Conservation (phyloP, 2,329 filamentous ascomycete species). For the Trichoderma citrinoviride region DNA sequence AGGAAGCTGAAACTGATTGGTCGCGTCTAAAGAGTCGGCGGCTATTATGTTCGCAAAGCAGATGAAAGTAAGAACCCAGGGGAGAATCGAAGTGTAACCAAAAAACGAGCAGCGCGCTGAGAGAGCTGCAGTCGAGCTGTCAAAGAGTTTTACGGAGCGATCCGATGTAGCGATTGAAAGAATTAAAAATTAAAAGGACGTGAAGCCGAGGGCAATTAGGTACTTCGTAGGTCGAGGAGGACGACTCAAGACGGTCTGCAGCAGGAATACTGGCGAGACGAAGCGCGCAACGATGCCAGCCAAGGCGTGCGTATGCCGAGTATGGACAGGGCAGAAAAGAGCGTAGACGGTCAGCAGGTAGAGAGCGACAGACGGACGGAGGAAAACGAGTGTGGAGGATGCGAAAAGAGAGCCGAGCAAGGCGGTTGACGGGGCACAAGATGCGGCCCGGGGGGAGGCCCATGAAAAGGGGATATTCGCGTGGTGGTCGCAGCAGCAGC, state of each 20-base stretch:
- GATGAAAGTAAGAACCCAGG: constrained; percentile 5
- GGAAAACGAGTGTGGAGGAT: constrained; percentile 19
- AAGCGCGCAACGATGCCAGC: constrained; percentile 5
- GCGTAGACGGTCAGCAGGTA: constrained; percentile 8
- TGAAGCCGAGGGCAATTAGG: not conserved
- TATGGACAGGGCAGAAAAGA: constrained; percentile 12
- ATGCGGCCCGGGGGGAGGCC: constrained; percentile 20
- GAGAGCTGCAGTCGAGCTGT: not conserved
- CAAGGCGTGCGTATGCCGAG: constrained; percentile 10
- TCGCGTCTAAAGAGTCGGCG: constrained; percentile 6
- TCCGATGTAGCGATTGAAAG: constrained; percentile 5
- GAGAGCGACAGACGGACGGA: constrained; percentile 13
- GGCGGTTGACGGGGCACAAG: constrained; percentile 6
- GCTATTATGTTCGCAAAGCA: constrained; percentile 10
- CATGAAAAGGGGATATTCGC: constrained; percentile 15
- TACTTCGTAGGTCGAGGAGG: not conserved
- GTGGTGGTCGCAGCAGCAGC: not conserved
- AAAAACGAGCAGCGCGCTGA: constrained; percentile 11
- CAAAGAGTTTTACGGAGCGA: not conserved
- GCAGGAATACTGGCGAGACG: not conserved
- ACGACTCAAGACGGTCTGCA: not conserved
- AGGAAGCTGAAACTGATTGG: constrained; percentile 9
- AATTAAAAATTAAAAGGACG: constrained; percentile 11
- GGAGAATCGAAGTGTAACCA: constrained; percentile 3
- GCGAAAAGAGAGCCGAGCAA: constrained; percentile 8